Conservation (phyloP, 2,329 filamentous ascomycete genomes). For the Colletotrichum siamense region DNA sequence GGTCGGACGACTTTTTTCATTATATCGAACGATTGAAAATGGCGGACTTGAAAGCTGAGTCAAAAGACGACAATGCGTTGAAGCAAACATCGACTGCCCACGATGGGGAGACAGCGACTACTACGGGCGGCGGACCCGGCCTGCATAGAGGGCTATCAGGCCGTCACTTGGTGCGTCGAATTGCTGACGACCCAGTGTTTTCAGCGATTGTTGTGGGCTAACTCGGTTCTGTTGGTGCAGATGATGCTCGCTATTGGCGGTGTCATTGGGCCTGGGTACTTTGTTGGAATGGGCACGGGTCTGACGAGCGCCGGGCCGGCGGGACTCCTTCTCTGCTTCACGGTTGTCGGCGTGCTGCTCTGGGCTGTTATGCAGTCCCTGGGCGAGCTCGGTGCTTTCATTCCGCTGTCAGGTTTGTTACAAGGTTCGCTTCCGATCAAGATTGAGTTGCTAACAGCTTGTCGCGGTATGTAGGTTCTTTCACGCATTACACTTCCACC, state of each 20-base stretch:
- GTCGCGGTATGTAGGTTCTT: background rate
- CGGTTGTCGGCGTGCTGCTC: conserved; percentile 62
- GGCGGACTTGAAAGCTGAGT: background rate
- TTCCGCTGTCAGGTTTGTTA: background rate
- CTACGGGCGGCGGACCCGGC: background rate
- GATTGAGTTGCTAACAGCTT: conserved; percentile 31
- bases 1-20: background rate
- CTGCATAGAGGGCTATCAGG: background rate
- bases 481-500: conserved; percentile 31
- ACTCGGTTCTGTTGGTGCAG: conserved; percentile 38
- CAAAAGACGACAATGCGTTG: background rate
- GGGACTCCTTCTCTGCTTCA: conserved; percentile 62
- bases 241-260: conserved; percentile 71
- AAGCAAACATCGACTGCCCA: background rate
- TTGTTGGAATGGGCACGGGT: conserved; percentile 66
- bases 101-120: background rate
- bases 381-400: conserved; percentile 44
- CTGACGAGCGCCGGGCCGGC: conserved; percentile 65
- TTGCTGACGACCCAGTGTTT: background rate
- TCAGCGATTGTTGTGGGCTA: background rate
- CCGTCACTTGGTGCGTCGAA: background rate
- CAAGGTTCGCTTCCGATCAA: fast-evolving
- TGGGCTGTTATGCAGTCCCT: conserved; percentile 64
- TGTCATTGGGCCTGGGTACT: conserved; percentile 66
- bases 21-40: background rate